Conservation (phyloP, 345 rosid genomes). For the Arabis hirsuta region DNA sequence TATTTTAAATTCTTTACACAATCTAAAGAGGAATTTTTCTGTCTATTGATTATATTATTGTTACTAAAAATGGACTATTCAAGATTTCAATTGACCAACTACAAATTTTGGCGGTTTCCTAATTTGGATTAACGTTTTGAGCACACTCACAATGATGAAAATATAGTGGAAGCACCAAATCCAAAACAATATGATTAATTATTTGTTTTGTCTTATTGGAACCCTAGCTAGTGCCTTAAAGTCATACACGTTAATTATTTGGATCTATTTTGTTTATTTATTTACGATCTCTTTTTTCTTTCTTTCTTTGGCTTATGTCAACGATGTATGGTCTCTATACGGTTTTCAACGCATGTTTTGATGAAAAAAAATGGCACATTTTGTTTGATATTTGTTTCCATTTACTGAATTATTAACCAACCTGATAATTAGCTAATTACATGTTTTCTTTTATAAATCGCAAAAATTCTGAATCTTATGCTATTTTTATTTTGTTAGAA, state of each 20-base stretch:
- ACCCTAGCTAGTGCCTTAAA: slow-evolving; percentile 30
- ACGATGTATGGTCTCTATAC: neutral
- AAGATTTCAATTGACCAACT: neutral
- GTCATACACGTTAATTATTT: neutral
- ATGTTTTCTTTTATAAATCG: too few relatives aligned
- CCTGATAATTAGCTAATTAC: neutral
- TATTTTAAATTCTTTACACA: too few relatives aligned
- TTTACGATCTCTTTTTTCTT: neutral
- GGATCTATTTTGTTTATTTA: neutral
- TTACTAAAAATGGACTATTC: neutral
- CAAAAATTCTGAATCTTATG: too few relatives aligned
- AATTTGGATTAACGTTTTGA: slow-evolving; percentile 28
- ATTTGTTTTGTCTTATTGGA: slow-evolving; percentile 18
- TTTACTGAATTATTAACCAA: neutral
- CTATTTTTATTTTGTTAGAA: neutral
- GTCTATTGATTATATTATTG: too few relatives aligned
- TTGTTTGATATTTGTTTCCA: neutral
- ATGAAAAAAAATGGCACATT: too few relatives aligned
- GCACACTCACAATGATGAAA: neutral
- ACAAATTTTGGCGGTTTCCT: slow-evolving; percentile 15
- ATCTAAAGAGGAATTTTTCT: too few relatives aligned
- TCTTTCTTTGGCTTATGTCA: too few relatives aligned
- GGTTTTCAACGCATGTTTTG: neutral
- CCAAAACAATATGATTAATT: slow-evolving; percentile 5
- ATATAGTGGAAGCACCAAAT: slow-evolving; percentile 26